Conservation (phyloP, 257 asterid species). For the Voacanga thouarsii region DNA sequence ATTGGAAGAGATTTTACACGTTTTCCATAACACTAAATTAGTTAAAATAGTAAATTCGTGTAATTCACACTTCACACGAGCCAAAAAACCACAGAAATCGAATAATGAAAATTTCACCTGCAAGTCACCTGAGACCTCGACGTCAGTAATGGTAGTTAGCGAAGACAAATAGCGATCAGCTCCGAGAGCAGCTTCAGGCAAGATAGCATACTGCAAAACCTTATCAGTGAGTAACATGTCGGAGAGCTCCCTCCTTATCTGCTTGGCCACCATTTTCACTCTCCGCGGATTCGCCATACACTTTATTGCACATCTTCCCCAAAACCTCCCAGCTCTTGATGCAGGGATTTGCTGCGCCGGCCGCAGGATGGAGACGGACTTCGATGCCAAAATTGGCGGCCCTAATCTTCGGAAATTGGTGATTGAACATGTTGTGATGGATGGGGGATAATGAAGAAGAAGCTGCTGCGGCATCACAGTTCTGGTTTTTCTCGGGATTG, state of each 20-base stretch:
- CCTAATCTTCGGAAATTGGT: constrained; percentile 22
- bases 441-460: constrained; percentile 34
- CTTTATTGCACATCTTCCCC: constrained; percentile 25
- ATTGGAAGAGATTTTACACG: background rate
- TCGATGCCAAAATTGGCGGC: constrained; percentile 32
- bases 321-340: background rate
- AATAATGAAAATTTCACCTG: constrained; percentile 45
- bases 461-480: constrained; percentile 55
- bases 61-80: background rate
- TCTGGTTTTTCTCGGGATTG: background rate
- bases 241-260: constrained; percentile 85
- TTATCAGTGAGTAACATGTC: constrained; percentile 86
- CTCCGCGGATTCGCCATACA: constrained; percentile 99
- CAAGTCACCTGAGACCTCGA: constrained; percentile 85
- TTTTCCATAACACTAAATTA: background rate
- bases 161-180: constrained; percentile 94
- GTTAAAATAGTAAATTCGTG: background rate
- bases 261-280: constrained; percentile 96
- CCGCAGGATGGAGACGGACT: constrained; percentile 21
- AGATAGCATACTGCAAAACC: constrained; percentile 83
- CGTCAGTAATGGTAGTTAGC: constrained; percentile 89
- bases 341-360: constrained; percentile 23
- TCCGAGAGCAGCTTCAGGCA: constrained; percentile 96
- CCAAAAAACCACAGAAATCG: background rate
- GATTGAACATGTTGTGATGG: constrained; percentile 20